Base-by-base conservation (phyloP, 225 moss, liverwort and hornwort genomes). In the Takakia lepidozioides region DNA sequence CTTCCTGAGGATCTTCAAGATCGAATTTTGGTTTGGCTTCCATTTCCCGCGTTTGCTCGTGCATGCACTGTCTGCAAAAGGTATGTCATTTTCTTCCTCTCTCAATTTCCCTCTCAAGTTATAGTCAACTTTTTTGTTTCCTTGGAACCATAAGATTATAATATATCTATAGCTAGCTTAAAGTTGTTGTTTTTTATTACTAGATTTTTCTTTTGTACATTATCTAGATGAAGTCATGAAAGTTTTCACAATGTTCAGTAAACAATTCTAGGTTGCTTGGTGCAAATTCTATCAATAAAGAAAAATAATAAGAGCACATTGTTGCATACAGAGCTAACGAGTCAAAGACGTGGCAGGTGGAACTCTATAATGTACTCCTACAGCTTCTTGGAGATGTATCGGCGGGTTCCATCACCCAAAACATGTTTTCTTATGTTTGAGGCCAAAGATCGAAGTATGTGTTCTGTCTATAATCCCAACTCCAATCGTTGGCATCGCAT, bases 361-460 rank as follows among this genome's bases (percentile, higher is more conserved):
- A 93, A 88, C 56, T 75, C 93, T 35, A 88, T 93, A 54, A 93
- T 89, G 88, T 93, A 93, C 63, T 93, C 93, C 10, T 88, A 93
- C 48, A 88, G 88, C 49, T 93, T 93, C 55, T 74, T 93, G 67
- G 93, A 93, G 65, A 93, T 80, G 88, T 93, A 93, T 48, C 76
- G 73, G 70, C 86, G 69, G 49, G 88, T 93, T 25, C 93, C 93
- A n/a, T 62, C 81, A 20, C 72, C 86, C 18, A 64, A 81, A 43
- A 86, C 93, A 13, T 93, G 88, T 50, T 93, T 93, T 47, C 78
- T 93, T 54, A 86, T 93, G 88, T 93, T 93, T 51, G 93, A 93
- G 57, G 93, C 93, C 63, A 93, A 93, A 56, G 93, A 93, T 62
- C 83, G 93, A 38, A 88, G 88, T 65, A 93, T 93, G 93, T 93